These are phyloP conservation scores for Buxus sempervirens DNA, from an alignment of 164 flowering plant genomes.

Conservation along the genomic window DNA sequence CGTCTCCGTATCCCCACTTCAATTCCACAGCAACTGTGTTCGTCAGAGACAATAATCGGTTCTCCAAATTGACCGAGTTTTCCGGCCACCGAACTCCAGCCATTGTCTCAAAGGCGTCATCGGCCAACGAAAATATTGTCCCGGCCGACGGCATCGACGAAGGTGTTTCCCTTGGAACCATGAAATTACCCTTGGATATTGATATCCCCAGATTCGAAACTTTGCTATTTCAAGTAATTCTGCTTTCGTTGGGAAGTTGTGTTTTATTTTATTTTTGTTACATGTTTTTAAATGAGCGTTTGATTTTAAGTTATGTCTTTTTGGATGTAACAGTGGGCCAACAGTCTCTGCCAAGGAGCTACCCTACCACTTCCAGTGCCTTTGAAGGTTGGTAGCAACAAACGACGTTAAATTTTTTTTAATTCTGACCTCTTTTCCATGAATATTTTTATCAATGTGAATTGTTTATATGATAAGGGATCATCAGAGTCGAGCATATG, in stretches of 20 bases:
- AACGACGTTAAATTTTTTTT: no score
- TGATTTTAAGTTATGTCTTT: background rate
- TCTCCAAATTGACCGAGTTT: background rate
- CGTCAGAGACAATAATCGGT: background rate
- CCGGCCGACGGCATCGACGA: slow-evolving; percentile 39
- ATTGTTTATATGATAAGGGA: no score
- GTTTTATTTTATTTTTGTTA: no score
- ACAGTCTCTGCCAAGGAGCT: slow-evolving; percentile 89
- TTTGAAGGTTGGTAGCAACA: slow-evolving; percentile 46
- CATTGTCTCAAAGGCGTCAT: slow-evolving; percentile 28
- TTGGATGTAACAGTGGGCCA: slow-evolving; percentile 63
- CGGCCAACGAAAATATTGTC: slow-evolving; percentile 21
- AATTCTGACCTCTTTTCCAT: no score
- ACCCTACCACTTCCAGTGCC: slow-evolving; percentile 74
- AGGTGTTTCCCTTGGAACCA: slow-evolving; percentile 75
- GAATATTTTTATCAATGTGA: no score
- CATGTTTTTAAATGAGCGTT: background rate
- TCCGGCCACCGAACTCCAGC: slow-evolving; percentile 16
- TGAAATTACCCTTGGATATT: slow-evolving; percentile 60
- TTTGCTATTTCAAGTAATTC: slow-evolving; percentile 67
- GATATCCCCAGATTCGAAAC: slow-evolving; percentile 61
- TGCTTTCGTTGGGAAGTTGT: background rate
- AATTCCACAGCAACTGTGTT: slow-evolving; percentile 1
- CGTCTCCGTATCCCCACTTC: background rate
- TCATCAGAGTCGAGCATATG: no score